Base-by-base conservation (phyloP, 2,329 filamentous ascomycete species). In the Thielaviopsis populi region DNA sequence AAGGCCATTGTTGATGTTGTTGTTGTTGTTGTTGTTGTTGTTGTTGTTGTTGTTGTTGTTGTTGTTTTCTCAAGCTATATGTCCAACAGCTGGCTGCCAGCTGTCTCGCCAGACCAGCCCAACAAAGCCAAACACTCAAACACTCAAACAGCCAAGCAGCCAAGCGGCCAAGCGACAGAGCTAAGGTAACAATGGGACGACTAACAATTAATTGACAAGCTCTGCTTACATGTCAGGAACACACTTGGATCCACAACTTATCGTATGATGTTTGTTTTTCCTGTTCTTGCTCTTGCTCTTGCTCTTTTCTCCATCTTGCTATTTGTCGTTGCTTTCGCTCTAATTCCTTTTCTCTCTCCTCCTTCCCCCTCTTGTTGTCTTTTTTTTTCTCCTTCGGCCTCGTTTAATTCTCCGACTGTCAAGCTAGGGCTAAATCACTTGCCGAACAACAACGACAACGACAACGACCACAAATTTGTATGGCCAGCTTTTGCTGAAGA, bases 351-450 rank as follows among this genome's bases (percentile, higher is more conserved):
- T 22, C 13, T 50, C 24, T 24, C 19, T 50, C 7, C 43, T 24
- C 5, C 8, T 22, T 54, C 30, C 2, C 11, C 13, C 17, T 15
- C 11, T 24, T 10, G 11, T 24, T 24, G 46, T 24, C 46, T 24
- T 50, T 11, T 54, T 30, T 33, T 54, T 33, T 54, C 11, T 54
- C 33, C 50, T 33, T 54, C 50, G 50, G 50, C 13, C 50, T 54
- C 50, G 50, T 54, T 30, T 54, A 54, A 54, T 54, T 54, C 50
- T 33, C 50, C 50, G 50, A 33, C 50, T 54, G 50, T 54, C 50
- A 54, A 54, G 22, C 50, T 33, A 54, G 50, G 50, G 50, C 50
- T 54, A 54, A 54, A 54, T 33, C 22, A 54, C 50, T 22, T 54
- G 27, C 50, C 50, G 50, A 46, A 46, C 33, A 33, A 7, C 7